These are phyloP conservation scores for Sisymbrium altissimum DNA, from an alignment of 345 rosid genomes.

Conservation along the genomic window DNA sequence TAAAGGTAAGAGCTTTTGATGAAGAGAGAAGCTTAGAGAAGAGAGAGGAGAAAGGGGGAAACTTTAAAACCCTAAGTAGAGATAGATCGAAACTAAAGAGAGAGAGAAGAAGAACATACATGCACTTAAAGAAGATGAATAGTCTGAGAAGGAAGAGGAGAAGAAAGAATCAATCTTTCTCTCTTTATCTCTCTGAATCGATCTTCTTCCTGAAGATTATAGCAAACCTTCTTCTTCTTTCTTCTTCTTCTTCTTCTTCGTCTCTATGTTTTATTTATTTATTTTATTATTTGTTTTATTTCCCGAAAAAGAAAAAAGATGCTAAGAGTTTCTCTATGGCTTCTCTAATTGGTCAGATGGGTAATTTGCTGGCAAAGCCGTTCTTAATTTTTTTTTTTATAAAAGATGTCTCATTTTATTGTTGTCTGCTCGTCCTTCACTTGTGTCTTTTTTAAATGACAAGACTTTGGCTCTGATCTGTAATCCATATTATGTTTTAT, in stretches of 20 bases:
- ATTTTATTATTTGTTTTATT: neutral
- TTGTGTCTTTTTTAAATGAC: no score
- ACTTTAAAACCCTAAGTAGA: slow-evolving; percentile 23
- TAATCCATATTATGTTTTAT: no score
- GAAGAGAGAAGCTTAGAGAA: neutral
- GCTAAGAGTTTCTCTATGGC: neutral
- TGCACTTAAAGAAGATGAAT: slow-evolving; percentile 8
- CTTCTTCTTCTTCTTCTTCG: neutral
- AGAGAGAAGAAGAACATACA: neutral
- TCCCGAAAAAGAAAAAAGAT: neutral
- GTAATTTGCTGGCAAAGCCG: neutral
- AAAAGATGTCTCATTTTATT: neutral
- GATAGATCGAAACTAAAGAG: slow-evolving; percentile 8
- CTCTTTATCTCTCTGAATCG: neutral
- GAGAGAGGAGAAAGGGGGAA: neutral
- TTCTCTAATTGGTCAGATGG: neutral
- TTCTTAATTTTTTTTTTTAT: neutral
- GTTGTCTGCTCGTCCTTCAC: neutral
- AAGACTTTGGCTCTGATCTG: no score
- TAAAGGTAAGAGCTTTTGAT: neutral
- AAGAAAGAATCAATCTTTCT: neutral
- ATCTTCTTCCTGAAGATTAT: neutral
- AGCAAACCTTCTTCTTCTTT: neutral
- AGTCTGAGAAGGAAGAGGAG: neutral
- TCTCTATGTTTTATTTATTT: neutral